Conservation (phyloP, 2,329 filamentous ascomycete genomes). For the Macroventuria anomochaeta region DNA sequence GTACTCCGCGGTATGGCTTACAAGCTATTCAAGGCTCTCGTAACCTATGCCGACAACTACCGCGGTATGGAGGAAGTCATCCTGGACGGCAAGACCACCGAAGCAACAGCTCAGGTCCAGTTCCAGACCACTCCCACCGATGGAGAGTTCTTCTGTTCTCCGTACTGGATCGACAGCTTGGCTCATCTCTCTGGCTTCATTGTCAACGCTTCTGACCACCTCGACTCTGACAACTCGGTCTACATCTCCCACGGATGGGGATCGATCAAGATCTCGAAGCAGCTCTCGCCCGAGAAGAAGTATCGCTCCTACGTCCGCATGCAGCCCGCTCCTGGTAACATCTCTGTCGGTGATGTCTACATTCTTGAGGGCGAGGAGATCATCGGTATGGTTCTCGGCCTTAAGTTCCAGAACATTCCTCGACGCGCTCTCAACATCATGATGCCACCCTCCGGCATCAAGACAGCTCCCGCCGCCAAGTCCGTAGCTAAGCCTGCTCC, state of each 20-base stretch:
- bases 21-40: conserved; percentile 70
- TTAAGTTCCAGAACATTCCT: conserved; percentile 72
- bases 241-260: conserved; percentile 69
- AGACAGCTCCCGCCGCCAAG: conserved; percentile 40
- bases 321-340: conserved; percentile 62
- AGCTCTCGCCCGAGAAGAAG: conserved; percentile 58
- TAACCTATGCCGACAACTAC: conserved; percentile 64
- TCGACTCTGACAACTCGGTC: conserved; percentile 65
- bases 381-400: conserved; percentile 64
- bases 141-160: conserved; percentile 64
- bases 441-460: conserved; percentile 64
- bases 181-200: conserved; percentile 66
- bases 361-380: conserved; percentile 66
- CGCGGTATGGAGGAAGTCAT: conserved; percentile 66
- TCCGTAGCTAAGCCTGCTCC: conserved; percentile 45
- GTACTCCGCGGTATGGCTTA: conserved; percentile 78
- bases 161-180: conserved; percentile 66
- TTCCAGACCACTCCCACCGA: conserved; percentile 62
- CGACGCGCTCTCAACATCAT: conserved; percentile 71
- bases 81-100: conserved; percentile 61
- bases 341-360: conserved; percentile 66
- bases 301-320: conserved; percentile 69
- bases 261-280: conserved; percentile 63
- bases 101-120: conserved; percentile 61
- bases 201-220: conserved; percentile 64